Evolutionary conservation across 1,284 basidiomycete species (phyloP).

Genomic region (Wolfiporia cocos): DNA sequence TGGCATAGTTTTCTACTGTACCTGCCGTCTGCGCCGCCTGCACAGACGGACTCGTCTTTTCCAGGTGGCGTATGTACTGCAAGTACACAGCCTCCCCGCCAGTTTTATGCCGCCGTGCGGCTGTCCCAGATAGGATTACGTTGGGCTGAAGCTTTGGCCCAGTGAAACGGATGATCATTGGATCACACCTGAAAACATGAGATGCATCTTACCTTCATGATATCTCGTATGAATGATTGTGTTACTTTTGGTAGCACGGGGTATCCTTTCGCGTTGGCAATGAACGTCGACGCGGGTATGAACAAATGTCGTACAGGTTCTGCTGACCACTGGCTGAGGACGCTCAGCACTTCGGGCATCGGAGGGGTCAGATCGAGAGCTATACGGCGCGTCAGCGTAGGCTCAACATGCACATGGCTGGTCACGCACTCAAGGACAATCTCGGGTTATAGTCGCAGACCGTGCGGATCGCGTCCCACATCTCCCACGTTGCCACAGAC

Average conservation of each 20-base stretch:
- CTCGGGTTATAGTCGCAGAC: slow-evolving; percentile 86
- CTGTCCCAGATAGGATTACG: slow-evolving; percentile 73
- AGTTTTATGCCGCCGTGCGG: slow-evolving; percentile 55
- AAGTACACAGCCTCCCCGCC: slow-evolving; percentile 87
- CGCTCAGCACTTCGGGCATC: slow-evolving; percentile 68
- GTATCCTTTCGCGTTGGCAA: slow-evolving; percentile 95
- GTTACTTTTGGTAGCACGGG: slow-evolving; percentile 93
- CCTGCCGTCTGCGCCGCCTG: slow-evolving; percentile 54
- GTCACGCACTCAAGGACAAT: slow-evolving; percentile 68
- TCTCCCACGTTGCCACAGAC: slow-evolving; percentile 89
- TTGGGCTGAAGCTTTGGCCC: slow-evolving; percentile 67
- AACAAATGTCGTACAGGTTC: slow-evolving; percentile 88
- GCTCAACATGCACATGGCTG: slow-evolving; percentile 28
- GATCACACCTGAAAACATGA: slow-evolving; percentile 10
- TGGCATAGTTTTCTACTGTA: slow-evolving; percentile 84
- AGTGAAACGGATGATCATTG: slow-evolving; percentile 4
- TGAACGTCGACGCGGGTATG: slow-evolving; percentile 87
- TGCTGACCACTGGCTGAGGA: slow-evolving; percentile 83
- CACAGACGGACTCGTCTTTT: slow-evolving; percentile 64
- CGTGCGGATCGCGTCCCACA: slow-evolving; percentile 92
- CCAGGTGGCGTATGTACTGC: slow-evolving; percentile 85
- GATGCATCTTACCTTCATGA: slow-evolving; percentile 83
- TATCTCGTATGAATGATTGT: slow-evolving; percentile 83
- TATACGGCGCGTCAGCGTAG: slow-evolving; percentile 23
- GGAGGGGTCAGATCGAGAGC: slow-evolving; percentile 89